Evolutionary conservation across 176 grass and related monocot species (phyloP), one percentile per base, ranked within the genome.

Genomic region (Otatea glauca): DNA sequence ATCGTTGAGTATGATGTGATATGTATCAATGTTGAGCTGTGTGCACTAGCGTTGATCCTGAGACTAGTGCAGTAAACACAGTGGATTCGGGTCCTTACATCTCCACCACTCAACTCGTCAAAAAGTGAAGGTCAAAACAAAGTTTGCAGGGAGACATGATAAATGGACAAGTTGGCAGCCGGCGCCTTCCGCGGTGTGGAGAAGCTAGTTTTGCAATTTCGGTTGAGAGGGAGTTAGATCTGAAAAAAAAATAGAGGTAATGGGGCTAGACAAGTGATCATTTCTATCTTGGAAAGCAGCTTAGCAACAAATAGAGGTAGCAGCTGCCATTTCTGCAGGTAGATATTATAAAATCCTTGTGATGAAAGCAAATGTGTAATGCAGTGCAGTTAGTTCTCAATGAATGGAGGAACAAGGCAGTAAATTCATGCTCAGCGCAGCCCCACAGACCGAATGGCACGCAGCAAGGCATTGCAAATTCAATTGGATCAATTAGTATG

Each of bases 401-500:
- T 80, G 17, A 80, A 76, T 70, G 39, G 50, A 70, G 16, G 38
- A 84, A 27, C 9, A 24, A 68, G 65, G 7, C n/a, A 76, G 54
- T 50, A 53, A 67, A 85, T 80, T 54, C 42, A 62, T 43, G 43
- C 34, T 56, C 77, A 63, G 56, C 25, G 35, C 51, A 70, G 63
- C 67, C 83, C 83, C 78, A 71, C 56, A 55, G 72, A 59, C 60
- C 48, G 32, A 75, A 55, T 18, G 48, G 48, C 59, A 59, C 59
- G 70, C 60, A 55, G 23, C 47, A 75, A 47, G 53, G 48, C 68
- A 74, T 42, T n/a, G 43, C 68, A 86, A 41, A 55, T 74, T 80
- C 47, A 55, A 66, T 75, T 23, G 17, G 4, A 43, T 35, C 49
- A 68, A 41, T 54, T 13, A 53, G 45, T 29, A 62, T 65, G 72